Conservation (phyloP, 495 filamentous ascomycete genomes). For the Diplogelasinospora grovesii region DNA sequence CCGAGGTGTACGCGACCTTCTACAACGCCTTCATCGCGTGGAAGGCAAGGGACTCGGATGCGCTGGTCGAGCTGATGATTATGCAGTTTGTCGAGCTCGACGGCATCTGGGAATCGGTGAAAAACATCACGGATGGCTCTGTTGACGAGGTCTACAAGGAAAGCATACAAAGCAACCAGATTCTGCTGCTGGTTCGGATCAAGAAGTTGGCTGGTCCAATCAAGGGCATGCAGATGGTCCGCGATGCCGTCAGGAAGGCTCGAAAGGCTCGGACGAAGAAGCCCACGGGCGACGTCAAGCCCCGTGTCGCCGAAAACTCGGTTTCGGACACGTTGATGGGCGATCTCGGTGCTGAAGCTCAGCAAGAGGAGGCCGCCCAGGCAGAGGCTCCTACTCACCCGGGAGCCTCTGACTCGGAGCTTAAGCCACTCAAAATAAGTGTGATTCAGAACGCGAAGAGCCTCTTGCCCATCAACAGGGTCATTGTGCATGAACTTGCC, state of each 20-base stretch:
- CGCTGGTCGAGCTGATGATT: conserved; percentile 89
- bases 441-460: conserved; percentile 31
- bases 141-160: conserved; percentile 86
- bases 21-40: conserved; percentile 89
- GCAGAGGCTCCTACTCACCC: conserved; percentile 40
- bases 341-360: conserved; percentile 27
- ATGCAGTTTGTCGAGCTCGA: conserved; percentile 93
- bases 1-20: conserved; percentile 71
- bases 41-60: conserved; percentile 87
- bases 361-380: conserved; percentile 22
- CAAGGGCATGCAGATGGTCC: conserved; percentile 74
- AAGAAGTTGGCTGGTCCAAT: conserved; percentile 82
- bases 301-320: conserved; percentile 49
- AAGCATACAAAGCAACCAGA: conserved; percentile 89
- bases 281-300: conserved; percentile 62
- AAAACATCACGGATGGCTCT: conserved; percentile 76
- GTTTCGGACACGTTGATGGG: conserved; percentile 32
- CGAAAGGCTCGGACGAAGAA: conserved; percentile 65
- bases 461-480: conserved; percentile 73
- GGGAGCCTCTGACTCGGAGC: conserved; percentile 28
- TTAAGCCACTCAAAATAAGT: conserved; percentile 32
- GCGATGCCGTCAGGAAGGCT: conserved; percentile 74
- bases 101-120: conserved; percentile 93
- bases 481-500: conserved; percentile 83
- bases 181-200: conserved; percentile 79